A percentile compares a stretch with the other conserved stretches of the same genome.
These are phyloP conservation scores for Alisma plantagoaquatica DNA, from an alignment of 106 monocot species.

Conservation along the genomic window DNA sequence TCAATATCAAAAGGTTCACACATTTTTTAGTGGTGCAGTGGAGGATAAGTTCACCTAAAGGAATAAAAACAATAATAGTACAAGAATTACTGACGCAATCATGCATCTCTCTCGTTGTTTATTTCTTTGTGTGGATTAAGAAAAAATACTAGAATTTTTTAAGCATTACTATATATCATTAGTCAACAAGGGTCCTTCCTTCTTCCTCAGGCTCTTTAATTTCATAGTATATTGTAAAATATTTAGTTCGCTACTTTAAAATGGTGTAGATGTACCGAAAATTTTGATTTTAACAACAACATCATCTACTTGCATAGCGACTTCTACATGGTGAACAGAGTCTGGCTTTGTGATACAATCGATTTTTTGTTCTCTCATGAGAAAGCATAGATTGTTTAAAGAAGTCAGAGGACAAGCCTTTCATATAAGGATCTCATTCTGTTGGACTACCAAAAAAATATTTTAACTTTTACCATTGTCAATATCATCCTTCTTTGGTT, in stretches of 20 bases:
- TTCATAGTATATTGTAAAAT: background rate
- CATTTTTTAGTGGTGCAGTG: too few relatives aligned
- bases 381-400: background rate
- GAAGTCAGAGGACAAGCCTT: slow-evolving; percentile 1
- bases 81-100: too few relatives aligned
- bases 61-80: too few relatives aligned
- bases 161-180: too few relatives aligned
- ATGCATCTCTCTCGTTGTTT: too few relatives aligned
- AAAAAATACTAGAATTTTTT: too few relatives aligned
- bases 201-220: background rate
- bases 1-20: too few relatives aligned
- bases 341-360: background rate
- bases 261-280: background rate
- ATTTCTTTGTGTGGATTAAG: too few relatives aligned
- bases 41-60: too few relatives aligned
- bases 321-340: background rate
- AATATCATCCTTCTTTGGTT: too few relatives aligned
- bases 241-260: background rate
- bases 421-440: slow-evolving; percentile 6
- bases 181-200: too few relatives aligned
- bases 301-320: background rate
- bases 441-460: background rate
- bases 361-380: background rate
- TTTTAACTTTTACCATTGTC: background rate
- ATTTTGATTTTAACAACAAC: background rate